A percentile compares a stretch with the other conserved stretches of the same genome.
Conservation (phyloP, 495 filamentous ascomycete genomes). For the Penicillium canariense region DNA sequence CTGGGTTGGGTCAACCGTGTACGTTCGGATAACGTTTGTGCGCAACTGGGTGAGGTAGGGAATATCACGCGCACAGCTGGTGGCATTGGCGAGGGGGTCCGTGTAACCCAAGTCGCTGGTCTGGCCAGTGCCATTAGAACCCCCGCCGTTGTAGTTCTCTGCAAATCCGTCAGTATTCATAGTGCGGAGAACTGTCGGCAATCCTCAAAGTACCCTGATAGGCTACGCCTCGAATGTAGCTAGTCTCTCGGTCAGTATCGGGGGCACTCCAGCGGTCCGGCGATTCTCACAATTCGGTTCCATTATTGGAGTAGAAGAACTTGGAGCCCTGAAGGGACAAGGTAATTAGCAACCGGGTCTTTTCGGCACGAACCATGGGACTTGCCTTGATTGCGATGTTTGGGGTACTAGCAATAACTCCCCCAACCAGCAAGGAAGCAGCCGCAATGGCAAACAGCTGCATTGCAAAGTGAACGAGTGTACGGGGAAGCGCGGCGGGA, state of each 20-base stretch:
- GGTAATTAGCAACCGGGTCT: neutral
- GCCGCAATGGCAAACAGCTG: neutral
- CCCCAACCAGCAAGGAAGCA: slow-evolving; percentile 37
- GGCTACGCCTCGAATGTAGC: slow-evolving; percentile 81
- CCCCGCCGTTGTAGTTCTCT: slow-evolving; percentile 47
- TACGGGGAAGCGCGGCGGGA: neutral
- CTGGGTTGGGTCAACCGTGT: slow-evolving; percentile 78
- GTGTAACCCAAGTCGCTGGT: slow-evolving; percentile 48
- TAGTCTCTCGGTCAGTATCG: neutral
- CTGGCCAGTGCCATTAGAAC: slow-evolving; percentile 56
- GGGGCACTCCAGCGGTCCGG: neutral
- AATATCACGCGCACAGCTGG: slow-evolving; percentile 76
- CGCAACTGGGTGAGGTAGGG: slow-evolving; percentile 69
- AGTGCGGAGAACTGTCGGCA: neutral
- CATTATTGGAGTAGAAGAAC: slow-evolving; percentile 76
- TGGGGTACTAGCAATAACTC: slow-evolving; percentile 58
- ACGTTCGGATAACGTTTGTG: slow-evolving; percentile 92
- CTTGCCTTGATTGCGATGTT: slow-evolving; percentile 58
- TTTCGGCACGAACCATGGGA: neutral
- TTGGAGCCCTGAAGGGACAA: slow-evolving; percentile 23
- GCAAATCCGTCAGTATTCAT: slow-evolving; percentile 7
- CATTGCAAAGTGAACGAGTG: neutral
- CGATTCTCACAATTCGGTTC: slow-evolving; percentile 66
- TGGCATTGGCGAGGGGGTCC: slow-evolving; percentile 71
- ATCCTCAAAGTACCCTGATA: slow-evolving; percentile 60